A percentile compares a stretch with the other conserved stretches of the same genome.
These are phyloP conservation scores for Tubosaeta sp. DNA, from an alignment of 768 basidiomycete species.

Conservation along the genomic window DNA sequence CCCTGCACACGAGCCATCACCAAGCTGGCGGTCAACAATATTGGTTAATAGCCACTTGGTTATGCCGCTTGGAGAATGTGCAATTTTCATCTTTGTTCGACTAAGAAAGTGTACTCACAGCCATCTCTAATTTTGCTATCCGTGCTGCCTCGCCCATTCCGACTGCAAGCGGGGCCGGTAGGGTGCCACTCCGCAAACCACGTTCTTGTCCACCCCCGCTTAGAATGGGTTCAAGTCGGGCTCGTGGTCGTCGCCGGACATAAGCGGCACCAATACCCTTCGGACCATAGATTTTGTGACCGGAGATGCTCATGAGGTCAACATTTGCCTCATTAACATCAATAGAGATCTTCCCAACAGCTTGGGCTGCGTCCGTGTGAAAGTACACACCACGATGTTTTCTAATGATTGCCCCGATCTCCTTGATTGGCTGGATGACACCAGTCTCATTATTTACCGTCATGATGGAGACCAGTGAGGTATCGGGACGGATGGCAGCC, in stretches of 20 bases:
- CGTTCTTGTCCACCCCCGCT: conserved; percentile 97
- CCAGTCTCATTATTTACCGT: conserved; percentile 99
- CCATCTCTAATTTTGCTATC: conserved; percentile 89
- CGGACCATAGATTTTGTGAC: conserved; percentile 97
- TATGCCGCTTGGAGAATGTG: conserved; percentile 35
- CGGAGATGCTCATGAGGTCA: conserved; percentile 94
- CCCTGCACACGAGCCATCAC: conserved; percentile 86
- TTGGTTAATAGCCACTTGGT: conserved; percentile 38
- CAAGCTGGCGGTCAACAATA: conserved; percentile 42
- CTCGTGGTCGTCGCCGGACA: conserved; percentile 87
- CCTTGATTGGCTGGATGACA: conserved; percentile 94
- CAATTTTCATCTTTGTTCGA: conserved; percentile 43
- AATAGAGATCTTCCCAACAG: conserved; percentile 83
- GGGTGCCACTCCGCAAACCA: conserved; percentile 90
- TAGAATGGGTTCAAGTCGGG: conserved; percentile 90
- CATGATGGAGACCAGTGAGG: conserved; percentile 96
- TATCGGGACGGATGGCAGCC: conserved; percentile 86
- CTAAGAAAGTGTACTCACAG: conserved; percentile 53
- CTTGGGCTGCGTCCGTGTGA: conserved; percentile 98
- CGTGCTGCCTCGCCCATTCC: conserved; percentile 94
- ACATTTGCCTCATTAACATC: conserved; percentile 95
- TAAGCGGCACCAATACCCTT: conserved; percentile 96
- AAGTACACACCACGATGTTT: conserved; percentile 89
- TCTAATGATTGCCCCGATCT: conserved; percentile 83
- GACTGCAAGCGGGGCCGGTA: conserved; percentile 82